Percentiles rank a stretch among this genome's conserved stretches.
These are phyloP conservation scores for Brassica napus DNA, from an alignment of 345 rosid species.

Conservation along the genomic window DNA sequence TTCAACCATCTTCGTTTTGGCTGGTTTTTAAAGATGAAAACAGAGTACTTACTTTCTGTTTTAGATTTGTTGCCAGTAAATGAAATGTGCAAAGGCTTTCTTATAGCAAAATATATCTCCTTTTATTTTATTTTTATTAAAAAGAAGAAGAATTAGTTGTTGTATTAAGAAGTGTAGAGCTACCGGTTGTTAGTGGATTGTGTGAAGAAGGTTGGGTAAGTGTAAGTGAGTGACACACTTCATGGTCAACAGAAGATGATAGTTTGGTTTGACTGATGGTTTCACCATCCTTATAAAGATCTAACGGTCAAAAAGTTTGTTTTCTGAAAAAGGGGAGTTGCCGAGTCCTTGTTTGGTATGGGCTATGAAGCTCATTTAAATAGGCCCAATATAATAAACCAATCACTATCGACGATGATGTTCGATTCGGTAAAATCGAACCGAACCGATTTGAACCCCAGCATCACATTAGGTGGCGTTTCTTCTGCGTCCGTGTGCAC, in stretches of 20 bases:
- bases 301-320: conserved; percentile 12
- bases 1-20: conserved; percentile 37
- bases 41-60: conserved; percentile 9
- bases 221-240: neutral
- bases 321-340: neutral
- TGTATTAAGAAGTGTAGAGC: conserved; percentile 8
- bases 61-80: conserved; percentile 5
- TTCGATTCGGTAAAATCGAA: neutral
- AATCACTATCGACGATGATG: neutral
- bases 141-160: neutral
- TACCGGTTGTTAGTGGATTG: conserved; percentile 30
- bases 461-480: neutral
- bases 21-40: neutral
- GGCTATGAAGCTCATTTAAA: neutral
- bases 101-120: neutral
- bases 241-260: conserved; percentile 19
- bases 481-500: conserved; percentile 4
- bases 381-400: neutral
- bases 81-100: conserved; percentile 16
- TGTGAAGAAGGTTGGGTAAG: neutral
- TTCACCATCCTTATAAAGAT: neutral
- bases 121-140: neutral
- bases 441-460: neutral
- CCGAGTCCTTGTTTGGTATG: neutral
- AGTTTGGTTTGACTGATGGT: conserved; percentile 31